A percentile compares a stretch with the other conserved stretches of the same genome.
Conservation (phyloP, 1,139 yeast genomes). For the Hemisphaericaspora lyxosophila region DNA sequence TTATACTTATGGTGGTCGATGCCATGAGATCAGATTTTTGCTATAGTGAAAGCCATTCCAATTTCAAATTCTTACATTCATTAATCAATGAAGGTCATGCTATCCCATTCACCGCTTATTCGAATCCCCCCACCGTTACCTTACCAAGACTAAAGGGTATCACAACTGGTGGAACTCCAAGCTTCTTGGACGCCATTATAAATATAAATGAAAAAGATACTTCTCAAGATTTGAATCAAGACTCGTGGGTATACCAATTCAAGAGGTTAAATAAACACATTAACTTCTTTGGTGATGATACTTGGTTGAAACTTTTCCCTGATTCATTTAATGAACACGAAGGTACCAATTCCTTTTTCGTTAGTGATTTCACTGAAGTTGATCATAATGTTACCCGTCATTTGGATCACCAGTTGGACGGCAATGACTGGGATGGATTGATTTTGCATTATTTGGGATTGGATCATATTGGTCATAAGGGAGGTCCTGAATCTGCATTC, state of each 20-base stretch:
- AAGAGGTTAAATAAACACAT: conserved; percentile 41
- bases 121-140: conserved; percentile 87
- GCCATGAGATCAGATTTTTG: conserved; percentile 89
- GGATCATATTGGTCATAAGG: conserved; percentile 97
- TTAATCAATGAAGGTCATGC: conserved; percentile 70
- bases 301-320: conserved; percentile 86
- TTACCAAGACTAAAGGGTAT: conserved; percentile 77
- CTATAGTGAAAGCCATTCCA: conserved; percentile 58
- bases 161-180: conserved; percentile 80
- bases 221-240: conserved; percentile 75
- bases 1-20: conserved; percentile 85
- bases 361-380: conserved; percentile 90
- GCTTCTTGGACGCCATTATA: conserved; percentile 79
- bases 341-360: conserved; percentile 93
- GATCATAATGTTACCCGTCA: conserved; percentile 93
- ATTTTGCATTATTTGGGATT: conserved; percentile 89
- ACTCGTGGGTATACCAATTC: conserved; percentile 84
- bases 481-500: conserved; percentile 78
- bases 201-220: conserved; percentile 92
- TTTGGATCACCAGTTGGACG: conserved; percentile 53
- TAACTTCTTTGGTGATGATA: conserved; percentile 94
- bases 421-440: conserved; percentile 71
- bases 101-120: conserved; percentile 83
- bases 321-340: conserved; percentile 68
- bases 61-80: conserved; percentile 64